Conservation (phyloP, 495 filamentous ascomycete genomes). For the Penicillium atrosanguineum region DNA sequence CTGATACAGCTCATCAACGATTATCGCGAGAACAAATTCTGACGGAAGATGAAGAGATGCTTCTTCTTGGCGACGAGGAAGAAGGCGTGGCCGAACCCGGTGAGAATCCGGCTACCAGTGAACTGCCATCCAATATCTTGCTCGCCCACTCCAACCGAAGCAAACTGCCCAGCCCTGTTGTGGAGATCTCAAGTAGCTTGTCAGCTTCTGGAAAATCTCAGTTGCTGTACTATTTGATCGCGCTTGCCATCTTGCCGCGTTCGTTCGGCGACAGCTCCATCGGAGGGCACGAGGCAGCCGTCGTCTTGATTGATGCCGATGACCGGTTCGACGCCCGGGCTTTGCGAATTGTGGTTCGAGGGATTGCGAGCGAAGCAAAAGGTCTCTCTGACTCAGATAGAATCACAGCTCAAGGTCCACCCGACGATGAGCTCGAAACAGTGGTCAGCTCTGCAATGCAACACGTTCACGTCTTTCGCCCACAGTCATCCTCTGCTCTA, state of each 20-base stretch:
- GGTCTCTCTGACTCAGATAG: not conserved
- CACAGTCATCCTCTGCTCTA: conserved; percentile 50
- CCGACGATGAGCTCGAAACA: conserved; percentile 21
- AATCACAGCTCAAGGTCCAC: not conserved
- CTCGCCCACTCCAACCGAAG: conserved; percentile 10
- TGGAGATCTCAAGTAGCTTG: conserved; percentile 56
- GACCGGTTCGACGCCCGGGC: conserved; percentile 61
- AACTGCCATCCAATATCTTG: conserved; percentile 4
- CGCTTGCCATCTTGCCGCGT: conserved; percentile 56
- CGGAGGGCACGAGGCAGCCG: conserved; percentile 53
- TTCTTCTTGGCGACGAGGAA: conserved; percentile 1
- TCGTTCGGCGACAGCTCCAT: conserved; percentile 28
- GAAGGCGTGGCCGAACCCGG: not conserved
- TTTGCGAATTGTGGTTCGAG: conserved; percentile 42
- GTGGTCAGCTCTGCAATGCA: conserved; percentile 38
- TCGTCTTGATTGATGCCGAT: conserved; percentile 71
- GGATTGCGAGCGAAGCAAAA: conserved; percentile 20
- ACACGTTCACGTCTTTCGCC: conserved; percentile 55
- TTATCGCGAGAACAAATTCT: not conserved
- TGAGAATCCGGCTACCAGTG: not conserved
- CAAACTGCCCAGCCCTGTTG: conserved; percentile 40
- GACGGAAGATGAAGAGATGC: conserved; percentile 20
- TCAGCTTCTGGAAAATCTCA: conserved; percentile 63
- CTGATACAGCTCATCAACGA: conserved; percentile 4
- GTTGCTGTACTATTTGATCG: conserved; percentile 65